Evolutionary conservation across 1,284 basidiomycete genomes (phyloP).

Genomic region (Pseudomicrostroma phylloplanum): DNA sequence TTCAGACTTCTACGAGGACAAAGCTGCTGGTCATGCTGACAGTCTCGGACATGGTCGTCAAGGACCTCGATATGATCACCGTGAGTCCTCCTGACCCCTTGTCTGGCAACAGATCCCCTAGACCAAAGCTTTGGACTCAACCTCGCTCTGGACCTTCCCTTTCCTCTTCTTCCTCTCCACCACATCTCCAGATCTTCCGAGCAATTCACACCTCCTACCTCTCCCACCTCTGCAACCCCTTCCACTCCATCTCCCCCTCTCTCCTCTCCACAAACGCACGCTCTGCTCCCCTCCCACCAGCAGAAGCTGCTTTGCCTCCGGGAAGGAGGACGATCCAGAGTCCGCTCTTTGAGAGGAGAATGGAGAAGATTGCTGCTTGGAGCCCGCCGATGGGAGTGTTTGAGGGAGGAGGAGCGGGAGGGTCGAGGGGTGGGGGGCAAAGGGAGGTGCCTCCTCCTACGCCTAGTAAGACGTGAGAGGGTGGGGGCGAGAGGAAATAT

Average conservation of each 20-base stretch:
- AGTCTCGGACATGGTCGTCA: conserved; percentile 45
- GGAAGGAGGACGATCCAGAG: neutral
- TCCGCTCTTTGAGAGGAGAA: conserved; percentile 5
- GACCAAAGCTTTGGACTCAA: neutral
- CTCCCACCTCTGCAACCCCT: conserved; percentile 49
- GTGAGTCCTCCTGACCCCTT: conserved; percentile 11
- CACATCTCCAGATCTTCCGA: conserved; percentile 36
- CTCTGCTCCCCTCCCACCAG: neutral
- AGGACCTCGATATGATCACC: conserved; percentile 50
- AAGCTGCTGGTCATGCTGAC: conserved; percentile 47
- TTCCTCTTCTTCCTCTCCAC: neutral
- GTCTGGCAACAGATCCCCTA: neutral
- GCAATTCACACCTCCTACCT: conserved; percentile 50
- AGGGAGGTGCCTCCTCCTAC: neutral
- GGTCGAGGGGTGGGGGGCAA: neutral
- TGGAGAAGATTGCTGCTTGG: conserved; percentile 4
- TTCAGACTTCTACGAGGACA: conserved; percentile 48
- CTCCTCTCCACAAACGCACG: neutral
- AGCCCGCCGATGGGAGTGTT: neutral
- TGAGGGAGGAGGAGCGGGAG: neutral
- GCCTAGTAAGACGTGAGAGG: neutral
- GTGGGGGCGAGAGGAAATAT: neutral
- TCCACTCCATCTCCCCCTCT: conserved; percentile 25
- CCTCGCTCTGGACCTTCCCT: neutral
- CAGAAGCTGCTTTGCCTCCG: neutral